Evolutionary conservation across 164 flowering plant genomes (phyloP).

Genomic region (Stephania cephalantha): DNA sequence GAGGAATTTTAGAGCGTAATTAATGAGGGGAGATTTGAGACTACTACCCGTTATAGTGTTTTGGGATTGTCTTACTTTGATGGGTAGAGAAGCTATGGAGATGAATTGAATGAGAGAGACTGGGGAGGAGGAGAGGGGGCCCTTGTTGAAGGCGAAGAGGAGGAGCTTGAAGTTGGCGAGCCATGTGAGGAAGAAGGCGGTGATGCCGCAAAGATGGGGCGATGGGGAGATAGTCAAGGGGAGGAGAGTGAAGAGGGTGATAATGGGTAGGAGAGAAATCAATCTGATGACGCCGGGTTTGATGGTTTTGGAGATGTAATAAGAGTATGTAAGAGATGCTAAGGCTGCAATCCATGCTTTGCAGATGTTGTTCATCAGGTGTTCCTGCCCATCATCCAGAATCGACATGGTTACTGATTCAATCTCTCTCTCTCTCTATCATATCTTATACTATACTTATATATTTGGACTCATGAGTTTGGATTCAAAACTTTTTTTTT

Average conservation of each 20-base stretch:
- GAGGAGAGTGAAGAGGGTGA: constrained; percentile 34
- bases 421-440: too few species aligned
- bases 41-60: constrained; percentile 4
- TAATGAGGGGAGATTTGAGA: constrained; percentile 3
- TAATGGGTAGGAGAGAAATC: constrained; percentile 32
- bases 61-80: constrained; percentile 23
- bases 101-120: constrained; percentile 27
- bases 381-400: constrained; percentile 11
- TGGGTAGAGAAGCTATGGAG: constrained; percentile 33
- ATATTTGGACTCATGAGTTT: too few species aligned
- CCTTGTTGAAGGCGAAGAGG: constrained; percentile 31
- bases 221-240: constrained; percentile 32
- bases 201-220: constrained; percentile 21
- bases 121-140: constrained; percentile 31
- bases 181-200: constrained; percentile 43
- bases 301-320: constrained; percentile 20
- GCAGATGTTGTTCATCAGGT: constrained; percentile 26
- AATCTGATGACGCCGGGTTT: constrained; percentile 30
- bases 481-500: too few species aligned
- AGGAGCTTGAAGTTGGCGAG: constrained; percentile 49
- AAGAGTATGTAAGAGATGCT: constrained; percentile 31
- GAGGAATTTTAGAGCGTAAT: constrained; percentile 7
- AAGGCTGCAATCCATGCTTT: constrained; percentile 31
- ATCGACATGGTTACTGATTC: too few species aligned
- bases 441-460: too few species aligned